Evolutionary conservation across 83 land plant genomes (phyloP), one percentile per base, ranked within the genome.

Genomic region (Diphasiastrum complanatum): DNA sequence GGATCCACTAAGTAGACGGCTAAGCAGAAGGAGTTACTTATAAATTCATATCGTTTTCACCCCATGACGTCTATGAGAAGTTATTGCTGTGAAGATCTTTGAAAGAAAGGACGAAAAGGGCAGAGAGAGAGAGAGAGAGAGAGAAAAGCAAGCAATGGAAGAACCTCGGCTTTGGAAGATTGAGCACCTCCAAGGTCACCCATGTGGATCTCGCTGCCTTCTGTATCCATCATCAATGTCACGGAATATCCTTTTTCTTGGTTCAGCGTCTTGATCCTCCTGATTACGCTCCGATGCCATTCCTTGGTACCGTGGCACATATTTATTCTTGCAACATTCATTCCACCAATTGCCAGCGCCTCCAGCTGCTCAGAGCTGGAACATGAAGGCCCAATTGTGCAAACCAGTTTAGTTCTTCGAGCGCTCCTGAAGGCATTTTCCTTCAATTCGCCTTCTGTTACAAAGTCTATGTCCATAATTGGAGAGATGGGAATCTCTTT

Each of bases 121-220:
- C 18, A 64, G 34, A 49, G 20, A 12, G 20, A 5, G 20, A 49
- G 11, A 49, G 6, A 49, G 19, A 54, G 41, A 5, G 37, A 10
- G 20, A 3, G 8, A 18, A 10, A 38, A 36, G 10, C 2, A 20
- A 16, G 10, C 20, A n/a, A 27, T 4, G 29, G 19, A 24, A 25
- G 8, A 10, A 88, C 96, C 96, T 89, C 92, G 20, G 98, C 91
- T 73, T 78, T 89, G 23, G 71, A 87, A 2, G 98, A 83, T 0
- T 82, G 3, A 8, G 78, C 80, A 29, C 96, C 97, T 28, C 89
- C 86, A 26, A 93, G 80, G 58, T 93, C 99, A 0, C 97, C 99
- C 92, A 93, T 84, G 54, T 89, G 97, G 57, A 93, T 89, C 77
- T 93, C 99, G 57, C 96, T 93, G 41, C 99, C 97, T 62, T 93